Conservation (phyloP, 129 eudicot genomes). For the Ambrosia trifida region DNA sequence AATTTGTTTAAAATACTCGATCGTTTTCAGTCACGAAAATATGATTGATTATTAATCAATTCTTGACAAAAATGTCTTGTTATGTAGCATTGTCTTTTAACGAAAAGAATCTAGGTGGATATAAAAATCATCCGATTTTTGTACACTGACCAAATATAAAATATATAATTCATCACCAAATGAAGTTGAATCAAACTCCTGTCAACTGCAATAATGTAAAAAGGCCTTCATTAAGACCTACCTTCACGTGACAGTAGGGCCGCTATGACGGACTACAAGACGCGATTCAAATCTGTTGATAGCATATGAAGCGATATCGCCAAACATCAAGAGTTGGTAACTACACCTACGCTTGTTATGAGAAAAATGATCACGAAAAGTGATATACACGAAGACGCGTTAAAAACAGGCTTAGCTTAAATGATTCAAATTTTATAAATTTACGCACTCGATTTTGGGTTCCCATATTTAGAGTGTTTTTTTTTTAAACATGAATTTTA, state of each 20-base stretch:
- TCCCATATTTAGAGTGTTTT: too few species aligned
- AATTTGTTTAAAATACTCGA: slow-evolving; percentile 18
- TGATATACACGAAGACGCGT: too few species aligned
- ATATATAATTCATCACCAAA: not conserved
- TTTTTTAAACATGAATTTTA: too few species aligned
- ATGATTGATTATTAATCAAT: slow-evolving; percentile 14
- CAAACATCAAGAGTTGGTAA: not conserved
- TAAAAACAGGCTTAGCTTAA: too few species aligned
- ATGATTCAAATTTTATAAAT: too few species aligned
- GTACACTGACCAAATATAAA: not conserved
- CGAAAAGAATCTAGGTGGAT: not conserved
- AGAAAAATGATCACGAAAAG: not conserved
- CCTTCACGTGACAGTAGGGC: slow-evolving; percentile 5
- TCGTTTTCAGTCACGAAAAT: slow-evolving; percentile 16
- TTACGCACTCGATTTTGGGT: too few species aligned
- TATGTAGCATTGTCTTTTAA: not conserved
- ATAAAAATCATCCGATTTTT: slow-evolving; percentile 10
- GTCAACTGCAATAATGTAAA: not conserved
- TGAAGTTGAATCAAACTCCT: not conserved
- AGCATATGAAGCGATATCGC: not conserved
- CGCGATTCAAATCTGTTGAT: not conserved
- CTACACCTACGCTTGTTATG: not conserved
- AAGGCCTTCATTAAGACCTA: not conserved
- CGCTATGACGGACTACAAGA: not conserved
- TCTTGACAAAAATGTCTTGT: slow-evolving; percentile 12